Conservation (phyloP, 73 alveolate species). For the Paramecium biaurelia region DNA sequence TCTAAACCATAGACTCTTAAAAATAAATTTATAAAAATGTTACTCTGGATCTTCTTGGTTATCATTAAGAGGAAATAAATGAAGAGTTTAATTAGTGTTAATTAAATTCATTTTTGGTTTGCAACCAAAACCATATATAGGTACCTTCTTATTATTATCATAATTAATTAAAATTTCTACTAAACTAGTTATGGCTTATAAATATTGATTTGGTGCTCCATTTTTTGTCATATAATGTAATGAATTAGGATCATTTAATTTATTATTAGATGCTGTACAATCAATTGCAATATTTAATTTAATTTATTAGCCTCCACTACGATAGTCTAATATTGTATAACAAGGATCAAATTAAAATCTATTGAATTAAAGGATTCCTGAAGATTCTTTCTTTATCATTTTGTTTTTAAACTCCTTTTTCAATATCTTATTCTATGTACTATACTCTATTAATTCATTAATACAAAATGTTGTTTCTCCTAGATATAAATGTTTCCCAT, state of each 20-base stretch:
- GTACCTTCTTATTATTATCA: slow-evolving; percentile 88
- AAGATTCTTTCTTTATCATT: neutral
- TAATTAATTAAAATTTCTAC: slow-evolving; percentile 87
- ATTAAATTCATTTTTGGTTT: slow-evolving; percentile 59
- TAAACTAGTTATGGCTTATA: slow-evolving; percentile 77
- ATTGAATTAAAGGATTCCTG: neutral
- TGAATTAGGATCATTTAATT: slow-evolving; percentile 73
- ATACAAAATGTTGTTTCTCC: slow-evolving; percentile 53
- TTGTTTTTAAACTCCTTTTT: neutral
- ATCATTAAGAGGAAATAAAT: slow-evolving; percentile 22
- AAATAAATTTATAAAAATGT: neutral
- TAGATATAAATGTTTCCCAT: slow-evolving; percentile 38
- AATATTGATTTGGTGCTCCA: slow-evolving; percentile 78
- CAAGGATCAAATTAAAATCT: neutral
- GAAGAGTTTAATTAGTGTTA: slow-evolving; percentile 23
- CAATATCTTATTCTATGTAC: neutral
- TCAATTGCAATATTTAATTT: slow-evolving; percentile 90
- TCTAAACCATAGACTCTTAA: slow-evolving; percentile 60
- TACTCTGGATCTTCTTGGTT: slow-evolving; percentile 38
- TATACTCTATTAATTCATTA: neutral
- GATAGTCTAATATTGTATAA: slow-evolving; percentile 81
- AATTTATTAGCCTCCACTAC: slow-evolving; percentile 85
- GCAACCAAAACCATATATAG: slow-evolving; percentile 96
- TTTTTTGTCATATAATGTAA: slow-evolving; percentile 78
- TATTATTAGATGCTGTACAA: slow-evolving; percentile 88